These are phyloP conservation scores for Decorospora gaudefroyi DNA, from an alignment of 2,329 filamentous ascomycete species.

Conservation along the genomic window DNA sequence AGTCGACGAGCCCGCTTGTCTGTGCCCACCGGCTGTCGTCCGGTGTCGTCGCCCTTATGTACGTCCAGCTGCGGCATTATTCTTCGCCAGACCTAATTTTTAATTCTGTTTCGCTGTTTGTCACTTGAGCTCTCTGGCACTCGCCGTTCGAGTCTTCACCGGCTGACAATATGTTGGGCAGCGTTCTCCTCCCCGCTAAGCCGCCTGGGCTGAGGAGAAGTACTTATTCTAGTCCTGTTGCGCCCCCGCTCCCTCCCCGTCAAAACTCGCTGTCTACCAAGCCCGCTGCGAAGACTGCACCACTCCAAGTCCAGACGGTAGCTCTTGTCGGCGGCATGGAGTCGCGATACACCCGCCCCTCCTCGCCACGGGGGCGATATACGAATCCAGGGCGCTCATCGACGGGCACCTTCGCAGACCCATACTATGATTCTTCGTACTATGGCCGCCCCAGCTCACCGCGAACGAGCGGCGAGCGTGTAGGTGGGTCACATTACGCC, in stretches of 20 bases:
- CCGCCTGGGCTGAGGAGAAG: conserved; percentile 23
- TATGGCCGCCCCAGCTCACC: conserved; percentile 42
- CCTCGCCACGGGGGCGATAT: conserved; percentile 42
- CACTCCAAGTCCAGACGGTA: conserved; percentile 29
- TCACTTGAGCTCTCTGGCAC: conserved; percentile 7
- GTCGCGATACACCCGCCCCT: conserved; percentile 42
- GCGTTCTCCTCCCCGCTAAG: conserved; percentile 37
- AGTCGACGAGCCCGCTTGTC: conserved; percentile 14
- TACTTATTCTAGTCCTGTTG: conserved; percentile 26
- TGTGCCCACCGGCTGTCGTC: conserved; percentile 5
- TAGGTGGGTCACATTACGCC: conserved; percentile 33
- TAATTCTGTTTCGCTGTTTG: conserved; percentile 22
- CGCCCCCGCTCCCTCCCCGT: conserved; percentile 34
- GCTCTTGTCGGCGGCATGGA: conserved; percentile 38
- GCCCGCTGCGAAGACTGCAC: conserved; percentile 28
- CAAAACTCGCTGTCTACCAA: conserved; percentile 29
- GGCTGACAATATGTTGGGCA: conserved; percentile 45
- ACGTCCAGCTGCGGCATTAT: conserved; percentile 38
- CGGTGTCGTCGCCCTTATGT: conserved; percentile 36
- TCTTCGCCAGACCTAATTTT: conserved; percentile 31
- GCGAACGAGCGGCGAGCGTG: conserved; percentile 42
- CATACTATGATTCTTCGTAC: conserved; percentile 40
- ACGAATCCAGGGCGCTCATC: conserved; percentile 43
- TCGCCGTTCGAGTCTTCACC: conserved; percentile 11
- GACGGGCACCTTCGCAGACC: conserved; percentile 45